Evolutionary conservation across 2,329 filamentous ascomycete genomes (phyloP), one percentile per base, ranked within the genome.

Genomic region (Teratosphaeria destructans): DNA sequence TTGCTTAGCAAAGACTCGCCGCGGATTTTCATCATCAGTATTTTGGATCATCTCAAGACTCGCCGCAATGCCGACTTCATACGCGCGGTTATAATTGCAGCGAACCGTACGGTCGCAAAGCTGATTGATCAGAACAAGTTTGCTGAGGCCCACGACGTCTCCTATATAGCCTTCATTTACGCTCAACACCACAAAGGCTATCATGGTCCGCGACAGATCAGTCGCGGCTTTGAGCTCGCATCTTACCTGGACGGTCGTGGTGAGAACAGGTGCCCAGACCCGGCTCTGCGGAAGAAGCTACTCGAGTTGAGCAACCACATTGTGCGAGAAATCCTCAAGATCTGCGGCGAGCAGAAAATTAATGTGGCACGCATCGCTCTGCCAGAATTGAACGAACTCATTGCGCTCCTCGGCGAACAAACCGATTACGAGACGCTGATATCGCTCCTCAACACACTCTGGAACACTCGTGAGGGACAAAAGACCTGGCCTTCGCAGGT

Each of bases 351-450:
- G 3, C 67, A 73, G 19, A 70, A 78, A 19, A 73, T 81, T 52
- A 75, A 79, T 60, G 72, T 80, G 49, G 68, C 74, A 14, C 71
- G 74, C 10, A 64, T 82, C 16, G 71, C 72, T 23, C 74, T 78
- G 57, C 71, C 75, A 35, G 78, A 80, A 43, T 68, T 82, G 0
- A 74, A 74, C 19, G 75, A 75, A 7, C 70, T 81, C 1, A 72
- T 79, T 32, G 73, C 73, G 10, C 70, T 82, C 3, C 72, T 82
- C 1, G 79, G 78, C 34, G 74, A 76, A 27, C 78, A 81, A 60
- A 66, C 73, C 59, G 78, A 80, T 65, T 79, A 74, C 60, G 67
- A 69, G 23, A 77, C 79, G 56, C 74, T 80, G 11, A 78, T 80
- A 63, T 60, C 56, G 32, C 64, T 79, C 52, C 74, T 80, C 19